phyloP scores from a whole-genome alignment of 2,329 filamentous ascomycete species.

The Stenocarpella maydis region DNA sequence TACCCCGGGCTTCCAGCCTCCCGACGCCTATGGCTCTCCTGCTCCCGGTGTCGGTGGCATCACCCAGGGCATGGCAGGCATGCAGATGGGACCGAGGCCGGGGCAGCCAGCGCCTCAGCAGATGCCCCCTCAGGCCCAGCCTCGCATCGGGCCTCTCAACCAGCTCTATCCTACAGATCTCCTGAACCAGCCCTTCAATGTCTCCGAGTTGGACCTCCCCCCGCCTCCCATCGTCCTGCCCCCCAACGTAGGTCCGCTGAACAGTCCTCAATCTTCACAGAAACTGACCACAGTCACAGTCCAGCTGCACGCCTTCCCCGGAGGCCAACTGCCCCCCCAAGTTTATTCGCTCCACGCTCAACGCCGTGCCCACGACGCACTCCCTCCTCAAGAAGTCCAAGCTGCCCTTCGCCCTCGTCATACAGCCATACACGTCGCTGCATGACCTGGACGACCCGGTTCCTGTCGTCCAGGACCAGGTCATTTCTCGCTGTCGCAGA shows the following conservation, averaged over 20 bases:
- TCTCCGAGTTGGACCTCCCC: constrained; percentile 88
- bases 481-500: constrained; percentile 94
- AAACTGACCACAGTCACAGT: constrained; percentile 56
- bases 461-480: constrained; percentile 93
- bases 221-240: constrained; percentile 92
- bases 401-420: constrained; percentile 92
- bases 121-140: constrained; percentile 54
- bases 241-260: constrained; percentile 75
- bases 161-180: constrained; percentile 93
- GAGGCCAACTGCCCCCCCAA: constrained; percentile 91
- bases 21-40: constrained; percentile 50
- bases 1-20: constrained; percentile 58
- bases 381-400: constrained; percentile 96
- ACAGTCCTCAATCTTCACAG: background rate
- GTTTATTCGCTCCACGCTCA: constrained; percentile 94
- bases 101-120: constrained; percentile 61
- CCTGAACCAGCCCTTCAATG: constrained; percentile 91
- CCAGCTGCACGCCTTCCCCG: constrained; percentile 89
- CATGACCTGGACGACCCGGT: constrained; percentile 93
- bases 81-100: constrained; percentile 73
- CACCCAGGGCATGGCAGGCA: constrained; percentile 85
- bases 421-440: constrained; percentile 92
- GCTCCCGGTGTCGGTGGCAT: constrained; percentile 72
- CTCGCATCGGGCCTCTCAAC: constrained; percentile 70
- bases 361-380: constrained; percentile 90